phyloP scores from a whole-genome alignment of 2,329 filamentous ascomycete species.

The Clarireedia hainanense region DNA sequence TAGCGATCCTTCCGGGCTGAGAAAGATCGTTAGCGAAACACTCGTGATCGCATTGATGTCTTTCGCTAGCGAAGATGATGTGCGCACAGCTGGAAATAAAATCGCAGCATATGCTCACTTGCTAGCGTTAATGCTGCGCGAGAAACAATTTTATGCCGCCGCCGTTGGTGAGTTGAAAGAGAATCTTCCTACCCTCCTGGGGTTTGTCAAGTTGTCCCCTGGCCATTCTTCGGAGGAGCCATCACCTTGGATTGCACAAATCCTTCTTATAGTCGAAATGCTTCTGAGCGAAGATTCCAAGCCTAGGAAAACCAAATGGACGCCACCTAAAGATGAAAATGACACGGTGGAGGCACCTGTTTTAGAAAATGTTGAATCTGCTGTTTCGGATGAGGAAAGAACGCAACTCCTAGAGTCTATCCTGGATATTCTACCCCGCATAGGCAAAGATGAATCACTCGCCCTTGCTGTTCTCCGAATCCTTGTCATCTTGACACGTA shows the following conservation, averaged over 20 bases:
- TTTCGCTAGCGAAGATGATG: constrained; percentile 51
- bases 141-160: constrained; percentile 70
- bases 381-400: constrained; percentile 59
- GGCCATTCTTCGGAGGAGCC: constrained; percentile 65
- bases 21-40: constrained; percentile 70
- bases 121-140: constrained; percentile 78
- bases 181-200: constrained; percentile 66
- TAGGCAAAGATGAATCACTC: constrained; percentile 80
- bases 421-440: constrained; percentile 74
- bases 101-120: constrained; percentile 90
- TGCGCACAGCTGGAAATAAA: constrained; percentile 44
- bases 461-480: constrained; percentile 78
- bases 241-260: constrained; percentile 88
- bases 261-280: constrained; percentile 83
- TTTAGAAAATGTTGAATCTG: constrained; percentile 50
- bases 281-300: constrained; percentile 84
- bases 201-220: constrained; percentile 66
- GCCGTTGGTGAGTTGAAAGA: constrained; percentile 69
- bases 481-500: constrained; percentile 79
- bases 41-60: constrained; percentile 77
- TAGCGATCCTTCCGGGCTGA: constrained; percentile 48
- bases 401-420: constrained; percentile 65
- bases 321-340: constrained; percentile 42
- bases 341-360: constrained; percentile 45
- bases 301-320: constrained; percentile 68